Percentiles rank a stretch among this genome's conserved stretches.
Evolutionary conservation across 176 grass and related monocot species (phyloP).

Genomic region (Carex kokanica): DNA sequence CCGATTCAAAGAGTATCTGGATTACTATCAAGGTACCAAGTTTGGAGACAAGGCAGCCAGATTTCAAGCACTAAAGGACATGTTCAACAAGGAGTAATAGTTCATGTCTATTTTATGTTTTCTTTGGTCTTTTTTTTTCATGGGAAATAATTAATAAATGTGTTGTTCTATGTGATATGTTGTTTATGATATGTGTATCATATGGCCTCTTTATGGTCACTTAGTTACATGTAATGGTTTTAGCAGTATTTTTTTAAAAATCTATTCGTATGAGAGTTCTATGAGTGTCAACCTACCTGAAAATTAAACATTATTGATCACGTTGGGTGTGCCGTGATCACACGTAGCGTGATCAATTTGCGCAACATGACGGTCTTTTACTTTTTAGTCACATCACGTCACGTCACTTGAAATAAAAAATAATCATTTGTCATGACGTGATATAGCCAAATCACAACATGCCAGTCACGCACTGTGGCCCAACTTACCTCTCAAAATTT

Average conservation of each 20-base stretch:
- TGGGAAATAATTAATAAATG: not conserved
- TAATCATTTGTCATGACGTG: no score
- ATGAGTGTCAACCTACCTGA: not conserved
- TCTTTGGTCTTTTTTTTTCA: not conserved
- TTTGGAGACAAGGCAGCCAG: constrained; percentile 64
- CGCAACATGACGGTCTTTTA: no score
- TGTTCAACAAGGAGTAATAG: constrained; percentile 23
- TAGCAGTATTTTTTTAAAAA: no score
- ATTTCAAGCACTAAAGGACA: constrained; percentile 53
- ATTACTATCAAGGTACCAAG: constrained; percentile 75
- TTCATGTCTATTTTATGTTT: not conserved
- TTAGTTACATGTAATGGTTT: constrained; percentile 11
- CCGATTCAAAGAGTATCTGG: no score
- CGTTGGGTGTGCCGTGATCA: no score
- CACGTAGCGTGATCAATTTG: no score
- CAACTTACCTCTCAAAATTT: no score
- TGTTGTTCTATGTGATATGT: constrained; percentile 2
- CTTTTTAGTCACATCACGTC: no score
- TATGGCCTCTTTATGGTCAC: not conserved
- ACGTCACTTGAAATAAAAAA: no score
- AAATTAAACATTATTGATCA: not conserved
- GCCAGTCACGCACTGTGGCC: no score
- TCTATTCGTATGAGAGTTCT: not conserved
- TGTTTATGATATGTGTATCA: not conserved
- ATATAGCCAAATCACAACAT: no score